Base-by-base conservation (phyloP, 306 rosid genomes). In the Parietaria judaica region DNA sequence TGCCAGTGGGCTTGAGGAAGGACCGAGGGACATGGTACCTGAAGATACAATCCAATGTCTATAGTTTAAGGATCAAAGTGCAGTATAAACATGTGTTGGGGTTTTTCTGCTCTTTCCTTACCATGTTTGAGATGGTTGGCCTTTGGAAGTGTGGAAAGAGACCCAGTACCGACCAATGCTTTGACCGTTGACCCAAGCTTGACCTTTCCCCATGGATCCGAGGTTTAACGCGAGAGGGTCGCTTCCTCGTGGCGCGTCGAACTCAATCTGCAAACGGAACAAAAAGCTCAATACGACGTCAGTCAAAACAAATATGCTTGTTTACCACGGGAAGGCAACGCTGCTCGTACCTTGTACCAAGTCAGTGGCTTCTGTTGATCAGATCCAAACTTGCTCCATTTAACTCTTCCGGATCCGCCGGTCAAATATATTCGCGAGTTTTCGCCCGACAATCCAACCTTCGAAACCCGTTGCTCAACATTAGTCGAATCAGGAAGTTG, bases 361-460 rank as follows among this genome's bases (percentile, higher is more conserved):
- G 86, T 80, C 60, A 88, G 86, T 70, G 86, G 83, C 65, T 68
- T 78, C 16, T 34, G 50, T 14, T n/a, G 61, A 57, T 67, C 45
- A 41, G 52, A 66, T 62, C 69, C 75, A 14, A 81, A 69, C 13
- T 64, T 65, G 58, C 52, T 47, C 98, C 98, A 88, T 14, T 74
- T 70, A 69, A 82, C 83, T 61, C 64, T 69, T 66, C 83, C 79
- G 43, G 80, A 73, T 61, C 86, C 90, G 36, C 4, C 8, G 36
- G 56, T 72, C 65, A 81, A 75, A 38, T 73, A 76, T 63, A 88
- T 79, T 82, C 80, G 71, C 53, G 36, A 66, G 36, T 79, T 57
- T 77, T 92, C 95, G 72, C 96, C 98, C n/a, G 55, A 16, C 69
- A 88, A 57, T 4, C 98, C 96, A 54, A 92, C 95, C 97, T 91